phyloP scores from a whole-genome alignment of 169 alveolate genomes.

The Eimeria necatrix region DNA sequence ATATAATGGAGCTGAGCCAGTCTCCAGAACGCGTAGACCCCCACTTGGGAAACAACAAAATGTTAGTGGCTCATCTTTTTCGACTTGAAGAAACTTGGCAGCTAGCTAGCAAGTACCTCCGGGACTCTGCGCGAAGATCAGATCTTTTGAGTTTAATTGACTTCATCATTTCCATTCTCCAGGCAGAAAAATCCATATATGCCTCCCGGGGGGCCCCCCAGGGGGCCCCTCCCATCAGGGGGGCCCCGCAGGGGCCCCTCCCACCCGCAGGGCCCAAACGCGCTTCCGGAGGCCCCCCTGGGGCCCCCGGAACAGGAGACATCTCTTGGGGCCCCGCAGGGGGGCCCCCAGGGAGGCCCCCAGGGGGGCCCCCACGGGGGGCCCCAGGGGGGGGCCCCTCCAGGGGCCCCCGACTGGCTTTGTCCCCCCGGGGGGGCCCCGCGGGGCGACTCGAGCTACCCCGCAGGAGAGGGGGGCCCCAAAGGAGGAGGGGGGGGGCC shows the following conservation, averaged over 20 bases:
- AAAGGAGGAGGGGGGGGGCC: background rate
- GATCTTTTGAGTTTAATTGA: conserved; percentile 60
- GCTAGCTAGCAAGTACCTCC: conserved; percentile 71
- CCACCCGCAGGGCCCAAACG: too few relatives aligned
- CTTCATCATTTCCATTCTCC: conserved; percentile 54
- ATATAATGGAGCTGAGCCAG: conserved; percentile 60
- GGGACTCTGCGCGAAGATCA: conserved; percentile 3
- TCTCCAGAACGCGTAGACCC: conserved; percentile 81
- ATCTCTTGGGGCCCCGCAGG: too few relatives aligned
- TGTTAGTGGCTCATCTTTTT: conserved; percentile 49
- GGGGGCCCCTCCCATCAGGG: too few relatives aligned
- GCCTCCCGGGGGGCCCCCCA: background rate
- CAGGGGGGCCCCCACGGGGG: too few relatives aligned
- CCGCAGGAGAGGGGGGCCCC: too few relatives aligned
- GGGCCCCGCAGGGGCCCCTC: background rate
- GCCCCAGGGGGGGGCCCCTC: too few relatives aligned
- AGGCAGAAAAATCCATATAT: conserved; percentile 60
- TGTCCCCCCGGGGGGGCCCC: too few relatives aligned
- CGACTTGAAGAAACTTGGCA: conserved; percentile 80
- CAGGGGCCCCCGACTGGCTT: too few relatives aligned
- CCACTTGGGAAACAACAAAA: conserved; percentile 67
- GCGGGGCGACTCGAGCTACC: too few relatives aligned
- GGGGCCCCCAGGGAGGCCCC: too few relatives aligned
- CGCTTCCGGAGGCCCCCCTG: too few relatives aligned
- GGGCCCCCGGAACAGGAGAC: too few relatives aligned